Conservation (phyloP, 2,329 filamentous ascomycete species). For the Talaromyces amestolkiae region DNA sequence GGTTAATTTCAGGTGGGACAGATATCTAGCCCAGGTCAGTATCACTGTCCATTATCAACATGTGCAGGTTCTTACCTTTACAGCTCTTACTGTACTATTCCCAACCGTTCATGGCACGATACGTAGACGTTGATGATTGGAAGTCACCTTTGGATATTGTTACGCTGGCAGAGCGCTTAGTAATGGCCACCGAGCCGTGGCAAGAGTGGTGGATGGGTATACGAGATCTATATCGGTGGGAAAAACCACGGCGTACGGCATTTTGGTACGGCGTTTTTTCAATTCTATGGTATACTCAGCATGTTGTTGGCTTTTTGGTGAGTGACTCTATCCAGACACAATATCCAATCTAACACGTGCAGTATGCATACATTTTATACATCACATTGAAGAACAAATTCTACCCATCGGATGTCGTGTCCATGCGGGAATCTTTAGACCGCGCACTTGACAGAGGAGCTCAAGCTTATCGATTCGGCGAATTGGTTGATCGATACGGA, state of each 20-base stretch:
- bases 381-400: slow-evolving; percentile 33
- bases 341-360: not conserved
- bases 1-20: slow-evolving; percentile 31
- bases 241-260: slow-evolving; percentile 34
- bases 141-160: slow-evolving; percentile 38
- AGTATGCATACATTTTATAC: slow-evolving; percentile 37
- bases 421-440: slow-evolving; percentile 35
- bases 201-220: slow-evolving; percentile 39
- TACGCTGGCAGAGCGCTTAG: slow-evolving; percentile 36
- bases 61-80: not conserved
- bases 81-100: slow-evolving; percentile 34
- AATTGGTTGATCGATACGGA: slow-evolving; percentile 39
- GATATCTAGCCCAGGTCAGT: slow-evolving; percentile 34
- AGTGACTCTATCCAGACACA: slow-evolving; percentile 6
- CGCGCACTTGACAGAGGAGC: slow-evolving; percentile 30
- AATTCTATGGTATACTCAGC: slow-evolving; percentile 38
- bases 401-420: slow-evolving; percentile 28
- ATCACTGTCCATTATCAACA: not conserved
- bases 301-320: slow-evolving; percentile 36
- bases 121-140: slow-evolving; percentile 35
- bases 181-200: slow-evolving; percentile 43
- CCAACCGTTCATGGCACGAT: slow-evolving; percentile 33
- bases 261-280: slow-evolving; percentile 38
- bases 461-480: slow-evolving; percentile 35
- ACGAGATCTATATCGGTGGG: slow-evolving; percentile 41